Evolutionary conservation across 1,139 yeast species (phyloP), one percentile per base, ranked within the genome.

Genomic region (Trichomonascaceae sp.): DNA sequence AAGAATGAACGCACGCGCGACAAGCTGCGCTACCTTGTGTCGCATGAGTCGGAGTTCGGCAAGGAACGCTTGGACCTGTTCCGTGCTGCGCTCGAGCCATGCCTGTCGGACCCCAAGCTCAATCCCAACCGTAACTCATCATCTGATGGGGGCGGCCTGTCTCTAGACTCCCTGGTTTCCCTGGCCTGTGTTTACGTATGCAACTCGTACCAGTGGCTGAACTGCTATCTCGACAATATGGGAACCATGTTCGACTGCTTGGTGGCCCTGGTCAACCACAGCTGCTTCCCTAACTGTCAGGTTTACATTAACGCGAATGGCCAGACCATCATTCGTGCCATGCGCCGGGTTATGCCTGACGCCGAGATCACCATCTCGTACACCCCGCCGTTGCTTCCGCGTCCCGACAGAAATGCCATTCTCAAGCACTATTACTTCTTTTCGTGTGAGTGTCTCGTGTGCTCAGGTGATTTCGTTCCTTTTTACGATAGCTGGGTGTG

Each of bases 141-240:
- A 71, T 30, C 60, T 85, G 33, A 40, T 71, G 49, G 61, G 60
- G 17, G 80, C 80, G 56, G 62, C 76, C 55, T 59, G 67, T 1
- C 72, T 80, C 48, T 81, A 92, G 89, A 64, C 93, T 44, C 89
- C 92, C 1, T 95, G n/a, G n/a, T n/a, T 85, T 56, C 44, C 77
- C 25, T 70, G 84, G 0, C 79, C 81, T 20, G 23, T 20, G 11
- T 20, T 11, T 20, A 20, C 11, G 23, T 11, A 6, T 6, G 6
- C 23, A 20, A 20, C 23, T 20, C 23, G 9, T 20, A 8, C 23
- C 6, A 6, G 9, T 20, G 23, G 23, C 23, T 8, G 6, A 11
- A 20, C 11, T 8, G 23, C 23, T 8, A 20, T 11, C 23, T 20
- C 9, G 23, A 11, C 23, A 20, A 20, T 20, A 20, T 20, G 11